phyloP scores from a whole-genome alignment of 768 basidiomycete genomes.

The Trametes cingulata region DNA sequence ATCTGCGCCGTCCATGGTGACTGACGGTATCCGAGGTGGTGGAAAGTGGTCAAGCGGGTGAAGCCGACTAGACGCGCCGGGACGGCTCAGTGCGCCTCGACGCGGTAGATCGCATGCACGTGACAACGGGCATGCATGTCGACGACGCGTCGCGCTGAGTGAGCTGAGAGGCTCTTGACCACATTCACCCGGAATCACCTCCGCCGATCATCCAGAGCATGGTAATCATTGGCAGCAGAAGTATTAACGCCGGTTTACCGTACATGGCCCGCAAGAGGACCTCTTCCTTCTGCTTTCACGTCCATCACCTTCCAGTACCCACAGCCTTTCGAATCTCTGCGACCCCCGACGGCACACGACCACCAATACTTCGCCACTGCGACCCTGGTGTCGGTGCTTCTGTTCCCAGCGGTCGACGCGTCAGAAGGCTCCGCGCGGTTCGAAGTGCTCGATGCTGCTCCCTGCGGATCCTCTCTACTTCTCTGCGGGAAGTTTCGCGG shows the following conservation, averaged over 20 bases:
- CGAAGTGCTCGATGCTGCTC: not conserved
- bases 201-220: no score
- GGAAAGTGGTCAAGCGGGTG: not conserved
- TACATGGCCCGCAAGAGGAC: constrained; percentile 40
- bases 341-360: constrained; percentile 79
- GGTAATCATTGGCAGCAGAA: no score
- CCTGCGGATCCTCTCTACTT: not conserved
- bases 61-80: not conserved
- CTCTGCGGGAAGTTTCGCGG: no score
- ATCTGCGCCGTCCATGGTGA: constrained; percentile 5
- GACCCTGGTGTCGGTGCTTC: not conserved
- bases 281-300: constrained; percentile 65
- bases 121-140: not conserved
- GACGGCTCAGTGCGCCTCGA: not conserved
- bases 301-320: constrained; percentile 75
- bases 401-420: constrained; percentile 1
- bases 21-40: not conserved
- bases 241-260: no score
- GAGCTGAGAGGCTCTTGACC: no score
- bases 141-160: no score
- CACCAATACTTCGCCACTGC: constrained; percentile 71
- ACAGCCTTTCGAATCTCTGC: constrained; percentile 84
- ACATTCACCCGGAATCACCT: no score
- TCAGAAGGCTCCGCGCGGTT: not conserved
- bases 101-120: constrained; percentile 7